Conservation (phyloP, 2,329 filamentous ascomycete genomes). For the Cytospora leucostoma region DNA sequence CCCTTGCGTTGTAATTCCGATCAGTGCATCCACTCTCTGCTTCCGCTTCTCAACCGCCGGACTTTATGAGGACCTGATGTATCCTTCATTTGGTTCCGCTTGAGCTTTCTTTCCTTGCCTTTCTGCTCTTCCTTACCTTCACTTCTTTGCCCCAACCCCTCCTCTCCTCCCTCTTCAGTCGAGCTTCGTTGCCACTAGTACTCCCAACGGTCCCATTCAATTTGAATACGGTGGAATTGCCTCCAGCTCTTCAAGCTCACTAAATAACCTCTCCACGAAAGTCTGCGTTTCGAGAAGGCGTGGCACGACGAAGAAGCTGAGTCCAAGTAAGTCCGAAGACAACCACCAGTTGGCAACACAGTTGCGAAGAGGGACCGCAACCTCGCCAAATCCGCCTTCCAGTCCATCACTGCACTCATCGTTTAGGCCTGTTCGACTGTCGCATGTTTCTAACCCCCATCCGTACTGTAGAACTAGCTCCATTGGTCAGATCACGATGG, state of each 20-base stretch:
- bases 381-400: neutral
- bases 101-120: no score
- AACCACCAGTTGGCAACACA: neutral
- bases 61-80: no score
- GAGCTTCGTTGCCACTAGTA: neutral
- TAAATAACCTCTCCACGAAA: neutral
- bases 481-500: conserved; percentile 1
- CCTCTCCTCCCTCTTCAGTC: neutral
- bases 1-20: no score
- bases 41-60: neutral
- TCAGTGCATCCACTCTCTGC: neutral
- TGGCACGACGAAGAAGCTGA: neutral
- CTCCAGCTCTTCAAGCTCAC: neutral
- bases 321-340: neutral
- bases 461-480: neutral
- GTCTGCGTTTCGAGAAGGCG: neutral
- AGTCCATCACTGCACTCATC: neutral
- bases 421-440: neutral
- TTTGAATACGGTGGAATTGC: neutral
- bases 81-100: no score
- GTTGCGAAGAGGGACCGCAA: neutral
- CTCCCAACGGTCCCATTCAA: no score
- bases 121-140: neutral
- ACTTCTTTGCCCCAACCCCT: neutral
- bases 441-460: neutral